phyloP scores from a whole-genome alignment of 495 filamentous ascomycete genomes.

The Talaromyces wortmannii region DNA sequence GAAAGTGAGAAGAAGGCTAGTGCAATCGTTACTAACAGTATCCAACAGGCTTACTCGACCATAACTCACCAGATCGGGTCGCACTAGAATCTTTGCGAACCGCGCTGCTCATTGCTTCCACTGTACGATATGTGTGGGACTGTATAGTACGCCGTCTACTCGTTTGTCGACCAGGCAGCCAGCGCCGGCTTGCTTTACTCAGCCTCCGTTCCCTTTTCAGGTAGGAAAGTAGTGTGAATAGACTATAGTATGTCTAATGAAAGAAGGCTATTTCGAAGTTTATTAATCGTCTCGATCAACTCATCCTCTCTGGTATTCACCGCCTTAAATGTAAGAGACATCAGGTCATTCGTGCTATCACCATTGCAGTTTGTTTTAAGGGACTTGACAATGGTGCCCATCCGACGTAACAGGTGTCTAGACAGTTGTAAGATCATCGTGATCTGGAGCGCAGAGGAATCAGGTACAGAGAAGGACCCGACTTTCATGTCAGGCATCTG shows the following conservation, averaged over 20 bases:
- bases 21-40: no score
- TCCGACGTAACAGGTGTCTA: slow-evolving; percentile 4
- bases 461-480: slow-evolving; percentile 6
- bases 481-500: slow-evolving; percentile 4
- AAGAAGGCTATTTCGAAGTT: background rate
- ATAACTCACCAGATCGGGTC: no score
- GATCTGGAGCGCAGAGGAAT: slow-evolving; percentile 6
- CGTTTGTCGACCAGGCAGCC: no score
- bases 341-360: background rate
- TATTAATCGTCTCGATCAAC: background rate
- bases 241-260: background rate
- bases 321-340: background rate
- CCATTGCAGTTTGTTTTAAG: background rate
- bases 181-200: no score
- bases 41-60: no score
- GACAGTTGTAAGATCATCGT: slow-evolving; percentile 4
- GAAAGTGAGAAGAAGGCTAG: no score
- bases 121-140: no score
- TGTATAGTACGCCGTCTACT: no score
- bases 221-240: background rate
- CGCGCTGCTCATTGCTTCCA: no score
- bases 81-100: no score
- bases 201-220: background rate
- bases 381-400: slow-evolving; percentile 6
- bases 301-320: slow-evolving; percentile 1